phyloP scores from a whole-genome alignment of 1,284 basidiomycete species.

The Ceratobasidium papillatum region DNA sequence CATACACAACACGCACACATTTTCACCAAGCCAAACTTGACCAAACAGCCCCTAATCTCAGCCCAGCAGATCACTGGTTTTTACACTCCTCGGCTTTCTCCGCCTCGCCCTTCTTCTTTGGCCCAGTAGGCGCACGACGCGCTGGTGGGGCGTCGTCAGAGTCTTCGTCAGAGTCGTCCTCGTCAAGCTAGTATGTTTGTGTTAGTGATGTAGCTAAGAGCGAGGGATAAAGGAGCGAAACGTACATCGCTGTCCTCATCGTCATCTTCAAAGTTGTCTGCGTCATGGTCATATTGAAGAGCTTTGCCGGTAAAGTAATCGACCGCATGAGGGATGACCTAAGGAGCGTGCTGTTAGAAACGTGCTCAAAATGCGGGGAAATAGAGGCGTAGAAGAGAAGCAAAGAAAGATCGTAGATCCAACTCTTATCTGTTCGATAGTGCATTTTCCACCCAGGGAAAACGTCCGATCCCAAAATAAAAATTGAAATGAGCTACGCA shows the following conservation, averaged over 20 bases:
- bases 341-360: not conserved
- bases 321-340: slow-evolving; percentile 94
- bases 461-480: not conserved
- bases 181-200: not conserved
- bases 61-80: slow-evolving; percentile 22
- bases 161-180: slow-evolving; percentile 8
- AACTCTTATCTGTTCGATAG: not conserved
- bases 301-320: slow-evolving; percentile 98
- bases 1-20: not conserved
- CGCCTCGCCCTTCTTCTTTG: slow-evolving; percentile 37
- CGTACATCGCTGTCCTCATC: slow-evolving; percentile 54
- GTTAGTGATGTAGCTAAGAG: not conserved
- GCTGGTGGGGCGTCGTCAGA: slow-evolving; percentile 4
- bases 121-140: slow-evolving; percentile 27
- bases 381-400: slow-evolving; percentile 18
- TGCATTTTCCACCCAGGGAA: not conserved
- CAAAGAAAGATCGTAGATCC: not conserved
- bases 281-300: slow-evolving; percentile 84
- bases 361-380: not conserved
- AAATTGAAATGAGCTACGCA: slow-evolving; percentile 48
- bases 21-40: not conserved
- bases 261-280: slow-evolving; percentile 65
- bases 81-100: slow-evolving; percentile 38
- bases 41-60: not conserved
- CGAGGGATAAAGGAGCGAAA: not conserved